Base-by-base conservation (phyloP, 1,139 yeast species). In the Scheffersomyces parashehatae region DNA sequence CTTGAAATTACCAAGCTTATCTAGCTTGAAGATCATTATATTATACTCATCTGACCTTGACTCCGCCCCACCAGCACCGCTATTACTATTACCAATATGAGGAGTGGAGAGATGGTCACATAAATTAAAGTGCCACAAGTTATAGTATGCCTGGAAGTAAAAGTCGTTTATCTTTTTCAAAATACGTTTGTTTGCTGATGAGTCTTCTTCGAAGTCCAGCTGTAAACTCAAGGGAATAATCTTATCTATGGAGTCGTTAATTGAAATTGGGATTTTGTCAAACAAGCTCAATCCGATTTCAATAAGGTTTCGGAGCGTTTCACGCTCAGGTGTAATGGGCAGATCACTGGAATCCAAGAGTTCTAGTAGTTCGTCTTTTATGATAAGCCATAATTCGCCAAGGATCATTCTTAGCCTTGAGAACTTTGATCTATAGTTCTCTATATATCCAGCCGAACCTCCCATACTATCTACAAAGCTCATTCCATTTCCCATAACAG, bases 91-190 rank as follows among this genome's bases (percentile, higher is more conserved):
- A 3, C 9, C 34, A 9, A 20, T 20, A n/a, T 28, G 39, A 20
- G 28, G 38, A 6, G 36, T 31, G 14, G 48, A 30, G 12, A 55
- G 43, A 41, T 62, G 62, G 58, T 85, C 93, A 55, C 90, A 81
- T 40, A 86, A 64, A 55, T 85, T 85, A 58, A 83, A 84, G 59
- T 86, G 89, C 95, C 95, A 86, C 49, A 83, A 73, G 56, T 84
- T 83, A 53, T 83, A 83, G 60, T 82, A 85, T 2, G 88, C 82
- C 13, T 79, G 70, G 55, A 79, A 79, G 53, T 82, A 79, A 41
- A 77, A 67, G 52, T 82, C 88, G 55, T 81, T 81, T 41, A 76
- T 62, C 43, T 61, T 56, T 42, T 67, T 64, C 32, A 68, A 51
- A 8, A 65, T 53, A 36, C 55, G 56, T 45, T 63, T 66, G 43